Evolutionary conservation across 1,284 basidiomycete genomes (phyloP), one percentile per base, ranked within the genome.

Genomic region (Leccinum griseonigrum): DNA sequence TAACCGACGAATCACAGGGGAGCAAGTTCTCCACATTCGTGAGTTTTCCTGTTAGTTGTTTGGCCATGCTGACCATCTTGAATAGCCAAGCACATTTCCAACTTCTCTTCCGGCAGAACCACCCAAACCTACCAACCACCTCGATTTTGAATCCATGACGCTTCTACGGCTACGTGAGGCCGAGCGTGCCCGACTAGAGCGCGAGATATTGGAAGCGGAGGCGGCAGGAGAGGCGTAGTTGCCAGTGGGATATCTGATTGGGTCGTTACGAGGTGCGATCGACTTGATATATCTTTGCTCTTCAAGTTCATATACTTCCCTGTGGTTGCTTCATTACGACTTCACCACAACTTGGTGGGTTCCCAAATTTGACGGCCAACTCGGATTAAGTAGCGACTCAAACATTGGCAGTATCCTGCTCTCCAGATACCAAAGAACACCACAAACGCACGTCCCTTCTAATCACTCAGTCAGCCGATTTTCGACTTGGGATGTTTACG

Each of bases 81-180:
- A 61, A 75, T 50, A 70, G 66, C 62, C 64, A 62, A 36, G 65
- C 59, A 64, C 63, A 14, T 70, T 73, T 28, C 65, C 64, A 43
- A 4, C 57, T 8, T 51, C 68, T 10, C 59, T 63, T 55, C 40
- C 74, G 0, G 63, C 69, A 8, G 66, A 76, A 26, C 67, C 72
- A 18, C 63, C 66, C n/a, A 62, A 71, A 52, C 54, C 75, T 1
- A 59, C 66, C 4, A 69, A 69, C 7, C 67, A 74, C 9, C 52
- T 76, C 59, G 90, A 94, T 68, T 94, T 88, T 60, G 93, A 95
- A 75, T 87, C 89, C 14, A 74, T 93, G 59, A 94, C 92, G 2
- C 79, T 95, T 48, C 84, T 95, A 79, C 83, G 90, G 6, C 82
- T 95, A 75, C 81, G 92, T 34, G 91, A 94, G 71, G 87, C 91